These are phyloP conservation scores for Chrysanthemum seticuspe DNA, from an alignment of 129 eudicot species.

Conservation along the genomic window DNA sequence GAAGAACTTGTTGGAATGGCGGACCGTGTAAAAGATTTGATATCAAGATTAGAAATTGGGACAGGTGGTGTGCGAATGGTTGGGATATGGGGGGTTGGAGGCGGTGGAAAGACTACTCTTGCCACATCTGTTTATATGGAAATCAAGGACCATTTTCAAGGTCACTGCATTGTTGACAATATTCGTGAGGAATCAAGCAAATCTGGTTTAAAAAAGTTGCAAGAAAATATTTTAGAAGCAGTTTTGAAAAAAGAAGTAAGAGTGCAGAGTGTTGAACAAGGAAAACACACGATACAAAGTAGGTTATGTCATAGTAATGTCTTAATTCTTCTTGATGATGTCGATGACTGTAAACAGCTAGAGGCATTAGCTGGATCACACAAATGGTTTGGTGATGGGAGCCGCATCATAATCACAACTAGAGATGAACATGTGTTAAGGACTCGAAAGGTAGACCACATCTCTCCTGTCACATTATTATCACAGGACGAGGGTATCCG, in stretches of 20 bases:
- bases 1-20: neutral
- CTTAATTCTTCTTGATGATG: conserved; percentile 1
- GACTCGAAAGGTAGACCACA: neutral
- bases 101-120: conserved; percentile 19
- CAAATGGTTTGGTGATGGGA: conserved; percentile 11
- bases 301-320: neutral
- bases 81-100: conserved; percentile 5
- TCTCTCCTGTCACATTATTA: neutral
- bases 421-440: conserved; percentile 1
- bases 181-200: neutral
- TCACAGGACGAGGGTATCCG: neutral
- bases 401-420: neutral
- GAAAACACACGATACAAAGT: neutral
- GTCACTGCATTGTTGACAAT: neutral
- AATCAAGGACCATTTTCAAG: neutral
- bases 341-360: neutral
- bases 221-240: neutral
- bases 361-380: conserved; percentile 6
- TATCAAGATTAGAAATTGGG: neutral
- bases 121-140: neutral
- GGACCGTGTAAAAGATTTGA: neutral
- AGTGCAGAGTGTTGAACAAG: neutral
- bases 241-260: neutral
- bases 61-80: conserved; percentile 11
- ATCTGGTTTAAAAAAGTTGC: neutral